Conservation (phyloP, 768 basidiomycete species). For the Hygrophorus pudorinus region DNA sequence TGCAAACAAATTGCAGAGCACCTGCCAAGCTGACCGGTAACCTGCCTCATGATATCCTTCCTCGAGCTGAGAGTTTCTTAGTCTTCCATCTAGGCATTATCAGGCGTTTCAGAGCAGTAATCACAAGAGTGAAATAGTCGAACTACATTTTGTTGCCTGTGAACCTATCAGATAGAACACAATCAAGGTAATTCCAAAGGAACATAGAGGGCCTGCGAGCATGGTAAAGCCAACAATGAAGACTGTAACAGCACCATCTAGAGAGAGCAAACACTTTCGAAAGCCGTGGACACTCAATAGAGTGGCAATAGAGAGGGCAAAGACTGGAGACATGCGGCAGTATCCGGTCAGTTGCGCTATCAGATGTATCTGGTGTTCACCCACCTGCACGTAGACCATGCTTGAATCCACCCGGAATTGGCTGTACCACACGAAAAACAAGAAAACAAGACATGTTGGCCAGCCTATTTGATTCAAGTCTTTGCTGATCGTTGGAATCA, state of each 20-base stretch:
- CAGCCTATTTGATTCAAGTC: too few relatives aligned
- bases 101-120: not conserved
- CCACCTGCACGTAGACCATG: too few relatives aligned
- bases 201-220: constrained; percentile 55
- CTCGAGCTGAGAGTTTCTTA: constrained; percentile 64
- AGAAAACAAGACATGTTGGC: too few relatives aligned
- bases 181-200: constrained; percentile 58
- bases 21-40: constrained; percentile 71
- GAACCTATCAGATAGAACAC: constrained; percentile 76
- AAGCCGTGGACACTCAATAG: constrained; percentile 60
- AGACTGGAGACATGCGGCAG: too few relatives aligned
- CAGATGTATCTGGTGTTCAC: too few relatives aligned
- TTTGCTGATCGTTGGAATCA: too few relatives aligned
- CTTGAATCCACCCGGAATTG: too few relatives aligned
- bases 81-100: constrained; percentile 51
- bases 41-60: constrained; percentile 68
- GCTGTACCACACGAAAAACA: too few relatives aligned
- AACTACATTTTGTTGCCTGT: constrained; percentile 72
- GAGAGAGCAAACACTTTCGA: constrained; percentile 65
- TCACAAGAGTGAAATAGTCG: not conserved
- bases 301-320: too few relatives aligned
- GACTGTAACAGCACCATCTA: constrained; percentile 67
- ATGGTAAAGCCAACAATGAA: constrained; percentile 66
- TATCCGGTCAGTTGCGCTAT: too few relatives aligned
- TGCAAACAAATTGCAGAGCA: constrained; percentile 68